These are phyloP conservation scores for Neospermospora avenae DNA, from an alignment of 2,329 filamentous ascomycete genomes.

Conservation along the genomic window DNA sequence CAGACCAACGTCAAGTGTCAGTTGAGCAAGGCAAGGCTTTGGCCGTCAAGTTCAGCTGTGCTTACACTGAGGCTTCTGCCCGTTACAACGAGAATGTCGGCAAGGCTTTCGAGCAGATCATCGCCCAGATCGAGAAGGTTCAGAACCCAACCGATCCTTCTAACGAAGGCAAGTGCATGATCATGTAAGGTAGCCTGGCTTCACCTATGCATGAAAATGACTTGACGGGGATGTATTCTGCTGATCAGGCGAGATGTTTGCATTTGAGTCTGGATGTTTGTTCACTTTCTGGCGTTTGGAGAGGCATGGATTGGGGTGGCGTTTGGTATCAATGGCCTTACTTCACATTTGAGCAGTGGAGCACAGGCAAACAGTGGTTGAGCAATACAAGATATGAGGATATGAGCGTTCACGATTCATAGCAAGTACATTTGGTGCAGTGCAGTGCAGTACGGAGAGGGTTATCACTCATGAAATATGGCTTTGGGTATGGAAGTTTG, in stretches of 20 bases:
- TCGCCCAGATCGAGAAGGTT: conserved; percentile 90
- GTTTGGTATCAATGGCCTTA: conserved; percentile 6
- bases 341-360: not conserved
- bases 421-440: not conserved
- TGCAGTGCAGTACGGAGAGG: not conserved
- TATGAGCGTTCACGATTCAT: not conserved
- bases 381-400: not conserved
- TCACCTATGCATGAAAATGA: not conserved
- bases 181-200: conserved; percentile 63
- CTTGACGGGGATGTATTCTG: not conserved
- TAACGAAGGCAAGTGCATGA: conserved; percentile 71
- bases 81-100: conserved; percentile 91
- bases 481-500: not conserved
- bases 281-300: conserved; percentile 9
- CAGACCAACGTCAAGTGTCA: conserved; percentile 89
- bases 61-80: conserved; percentile 92
- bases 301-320: conserved; percentile 6
- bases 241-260: not conserved
- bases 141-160: conserved; percentile 85
- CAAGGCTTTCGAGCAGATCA: conserved; percentile 90
- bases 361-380: not conserved
- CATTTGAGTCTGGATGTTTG: not conserved
- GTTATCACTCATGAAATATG: not conserved
- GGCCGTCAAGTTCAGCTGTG: conserved; percentile 83
- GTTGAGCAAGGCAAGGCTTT: conserved; percentile 81